phyloP scores from a whole-genome alignment of 2,329 filamentous ascomycete genomes.

The Mycosphaerelloides madeirae region DNA sequence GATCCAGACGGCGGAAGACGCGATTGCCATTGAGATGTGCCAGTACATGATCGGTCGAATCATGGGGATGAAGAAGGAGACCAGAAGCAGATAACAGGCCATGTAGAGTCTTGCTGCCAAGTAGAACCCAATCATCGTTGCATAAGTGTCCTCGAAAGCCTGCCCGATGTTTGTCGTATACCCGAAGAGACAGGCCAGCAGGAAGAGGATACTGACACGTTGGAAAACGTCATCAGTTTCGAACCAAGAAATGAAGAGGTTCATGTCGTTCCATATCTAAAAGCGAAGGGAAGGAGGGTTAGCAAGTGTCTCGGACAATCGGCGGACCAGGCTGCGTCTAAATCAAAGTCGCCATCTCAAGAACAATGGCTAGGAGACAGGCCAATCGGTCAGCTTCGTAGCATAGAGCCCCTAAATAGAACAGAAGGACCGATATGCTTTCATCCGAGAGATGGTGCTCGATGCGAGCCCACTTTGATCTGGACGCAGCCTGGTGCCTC shows the following conservation, averaged over 20 bases:
- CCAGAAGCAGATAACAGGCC: conserved; percentile 45
- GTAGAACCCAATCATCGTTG: conserved; percentile 58
- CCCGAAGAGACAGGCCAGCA: conserved; percentile 57
- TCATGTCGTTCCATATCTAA: conserved; percentile 59
- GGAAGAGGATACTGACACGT: conserved; percentile 55
- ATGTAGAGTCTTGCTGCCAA: conserved; percentile 53
- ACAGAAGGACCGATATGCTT: too few relatives aligned
- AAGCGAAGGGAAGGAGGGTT: too few relatives aligned
- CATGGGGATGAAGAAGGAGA: conserved; percentile 52
- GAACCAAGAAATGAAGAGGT: conserved; percentile 57
- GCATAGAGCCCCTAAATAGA: too few relatives aligned
- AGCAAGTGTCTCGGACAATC: too few relatives aligned
- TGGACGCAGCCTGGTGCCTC: too few relatives aligned
- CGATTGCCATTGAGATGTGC: conserved; percentile 41
- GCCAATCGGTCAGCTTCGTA: too few relatives aligned
- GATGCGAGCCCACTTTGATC: too few relatives aligned
- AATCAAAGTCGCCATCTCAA: too few relatives aligned
- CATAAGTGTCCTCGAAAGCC: conserved; percentile 53
- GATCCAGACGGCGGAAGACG: conserved; percentile 56
- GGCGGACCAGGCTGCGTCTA: too few relatives aligned
- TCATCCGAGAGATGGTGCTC: too few relatives aligned
- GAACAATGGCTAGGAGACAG: too few relatives aligned
- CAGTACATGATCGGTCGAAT: conserved; percentile 53
- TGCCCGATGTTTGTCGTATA: conserved; percentile 61
- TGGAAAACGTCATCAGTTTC: conserved; percentile 56